Evolutionary conservation across 2,329 filamentous ascomycete species (phyloP).

Genomic region (Cytospora leucostoma): DNA sequence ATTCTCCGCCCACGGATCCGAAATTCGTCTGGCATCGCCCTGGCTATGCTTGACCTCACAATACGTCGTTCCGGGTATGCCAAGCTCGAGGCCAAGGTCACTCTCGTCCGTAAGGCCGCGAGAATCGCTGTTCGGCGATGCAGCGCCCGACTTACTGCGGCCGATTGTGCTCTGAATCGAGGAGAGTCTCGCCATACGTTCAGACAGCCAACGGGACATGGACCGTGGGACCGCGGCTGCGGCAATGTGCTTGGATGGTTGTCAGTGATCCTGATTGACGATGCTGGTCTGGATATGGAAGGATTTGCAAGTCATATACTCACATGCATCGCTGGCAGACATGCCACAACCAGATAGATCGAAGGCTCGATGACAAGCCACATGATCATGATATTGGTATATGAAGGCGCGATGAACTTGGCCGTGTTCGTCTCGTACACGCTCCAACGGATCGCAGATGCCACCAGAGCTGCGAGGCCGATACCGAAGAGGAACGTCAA

Average conservation of each 20-base stretch:
- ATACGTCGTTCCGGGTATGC: not conserved
- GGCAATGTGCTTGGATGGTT: conserved; percentile 13
- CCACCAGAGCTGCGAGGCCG: conserved; percentile 18
- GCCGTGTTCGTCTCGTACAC: conserved; percentile 22
- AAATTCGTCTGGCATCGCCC: not conserved
- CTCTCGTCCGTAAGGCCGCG: conserved; percentile 10
- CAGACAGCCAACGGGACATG: conserved; percentile 17
- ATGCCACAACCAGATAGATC: conserved; percentile 22
- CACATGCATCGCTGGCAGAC: conserved; percentile 26
- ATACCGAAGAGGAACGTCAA: conserved; percentile 24
- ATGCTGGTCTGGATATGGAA: not conserved
- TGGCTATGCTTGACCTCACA: not conserved
- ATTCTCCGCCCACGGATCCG: conserved; percentile 11
- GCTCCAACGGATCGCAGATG: conserved; percentile 15
- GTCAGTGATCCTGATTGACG: too few relatives aligned
- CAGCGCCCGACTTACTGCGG: conserved; percentile 13
- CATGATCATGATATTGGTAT: conserved; percentile 22
- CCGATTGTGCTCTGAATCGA: conserved; percentile 1
- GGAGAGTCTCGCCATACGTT: conserved; percentile 11
- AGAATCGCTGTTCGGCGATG: conserved; percentile 20
- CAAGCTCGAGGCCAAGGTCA: conserved; percentile 13
- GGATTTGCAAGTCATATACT: not conserved
- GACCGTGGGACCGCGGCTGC: conserved; percentile 7
- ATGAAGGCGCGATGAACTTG: conserved; percentile 17
- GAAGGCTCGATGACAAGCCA: conserved; percentile 24